Evolutionary conservation across 2,329 filamentous ascomycete genomes (phyloP).

Genomic region (Dothistroma pini): DNA sequence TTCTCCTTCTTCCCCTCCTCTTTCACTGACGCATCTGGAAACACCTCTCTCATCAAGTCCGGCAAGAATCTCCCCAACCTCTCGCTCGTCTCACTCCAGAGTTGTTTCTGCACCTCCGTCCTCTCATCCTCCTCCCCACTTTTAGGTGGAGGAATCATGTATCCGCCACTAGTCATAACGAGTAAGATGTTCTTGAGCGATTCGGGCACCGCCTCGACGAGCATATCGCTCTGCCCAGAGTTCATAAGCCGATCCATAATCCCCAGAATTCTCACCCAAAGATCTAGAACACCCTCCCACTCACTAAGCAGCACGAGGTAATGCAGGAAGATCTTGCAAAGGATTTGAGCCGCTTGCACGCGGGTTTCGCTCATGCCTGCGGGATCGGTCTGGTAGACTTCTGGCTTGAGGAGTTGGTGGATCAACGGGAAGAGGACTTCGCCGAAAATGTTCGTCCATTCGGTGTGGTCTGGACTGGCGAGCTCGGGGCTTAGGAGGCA

Average conservation of each 20-base stretch:
- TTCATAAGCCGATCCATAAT: slow-evolving; percentile 97
- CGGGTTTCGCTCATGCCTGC: slow-evolving; percentile 93
- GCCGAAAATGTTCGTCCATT: slow-evolving; percentile 89
- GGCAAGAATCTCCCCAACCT: slow-evolving; percentile 59
- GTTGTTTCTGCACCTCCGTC: slow-evolving; percentile 46
- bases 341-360: slow-evolving; percentile 81
- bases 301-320: slow-evolving; percentile 81
- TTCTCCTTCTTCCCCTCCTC: not conserved
- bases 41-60: slow-evolving; percentile 56
- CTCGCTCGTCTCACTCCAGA: slow-evolving; percentile 61
- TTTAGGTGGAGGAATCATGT: slow-evolving; percentile 60
- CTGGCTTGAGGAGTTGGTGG: slow-evolving; percentile 80
- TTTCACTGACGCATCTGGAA: slow-evolving; percentile 45
- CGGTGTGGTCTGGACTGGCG: slow-evolving; percentile 73
- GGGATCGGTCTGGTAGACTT: slow-evolving; percentile 87
- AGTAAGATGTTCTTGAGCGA: slow-evolving; percentile 93
- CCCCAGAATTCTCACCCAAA: slow-evolving; percentile 92
- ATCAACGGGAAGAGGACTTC: slow-evolving; percentile 94
- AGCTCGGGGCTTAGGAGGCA: slow-evolving; percentile 81
- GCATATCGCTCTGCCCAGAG: slow-evolving; percentile 68
- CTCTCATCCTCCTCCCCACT: slow-evolving; percentile 39
- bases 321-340: slow-evolving; percentile 94
- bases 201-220: slow-evolving; percentile 94
- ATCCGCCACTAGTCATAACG: slow-evolving; percentile 88
- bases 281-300: slow-evolving; percentile 82